Evolutionary conservation across 2,329 filamentous ascomycete genomes (phyloP), one percentile per base, ranked within the genome.

Genomic region (Calonectria naviculata): DNA sequence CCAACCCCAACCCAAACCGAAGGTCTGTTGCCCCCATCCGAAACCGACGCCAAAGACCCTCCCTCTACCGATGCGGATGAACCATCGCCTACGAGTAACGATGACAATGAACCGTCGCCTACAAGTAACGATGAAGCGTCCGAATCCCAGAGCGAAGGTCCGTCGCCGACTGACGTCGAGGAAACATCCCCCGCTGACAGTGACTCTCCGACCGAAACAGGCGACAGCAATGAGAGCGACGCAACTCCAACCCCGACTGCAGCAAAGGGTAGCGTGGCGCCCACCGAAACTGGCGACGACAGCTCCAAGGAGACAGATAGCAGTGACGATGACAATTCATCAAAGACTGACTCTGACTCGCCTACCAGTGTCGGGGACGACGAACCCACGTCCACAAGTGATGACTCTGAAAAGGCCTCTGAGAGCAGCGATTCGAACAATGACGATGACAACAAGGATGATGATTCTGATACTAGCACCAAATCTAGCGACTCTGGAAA

Each of bases 11-110:
- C 65, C 26, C 13, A 54, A 41, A 49, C 56, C 19, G 10, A 67
- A 60, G 52, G 49, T 54, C 65, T 60, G 46, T 62, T 60, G n/a
- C 31, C 34, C 44, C 56, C 34, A 41, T 41, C 54, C n/a, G 31
- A 24, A 56, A 26, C 49, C 60, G 21, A 65, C 24, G 47, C 12
- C 34, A 19, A 62, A 24, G 56, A 44, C 17, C 41, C 64, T n/a
- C 19, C 41, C 47, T 31, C 64, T 21, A 67, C 41, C 31, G 52
- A 49, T 34, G 47, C 21, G 41, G 64, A 41, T 49, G 52, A 26
- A 41, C 52, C 52, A 34, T 49, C 64, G 15, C 41, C 52, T 36
- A 46, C 36, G 31, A 41, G 36, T 42, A 38, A 56, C 36, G 63
- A 42, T 24, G 63, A 52, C 13, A 52, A 49, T 60, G 41, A 26